phyloP scores from a whole-genome alignment of 106 monocot species.

The Phalaenopsis aphrodite region DNA sequence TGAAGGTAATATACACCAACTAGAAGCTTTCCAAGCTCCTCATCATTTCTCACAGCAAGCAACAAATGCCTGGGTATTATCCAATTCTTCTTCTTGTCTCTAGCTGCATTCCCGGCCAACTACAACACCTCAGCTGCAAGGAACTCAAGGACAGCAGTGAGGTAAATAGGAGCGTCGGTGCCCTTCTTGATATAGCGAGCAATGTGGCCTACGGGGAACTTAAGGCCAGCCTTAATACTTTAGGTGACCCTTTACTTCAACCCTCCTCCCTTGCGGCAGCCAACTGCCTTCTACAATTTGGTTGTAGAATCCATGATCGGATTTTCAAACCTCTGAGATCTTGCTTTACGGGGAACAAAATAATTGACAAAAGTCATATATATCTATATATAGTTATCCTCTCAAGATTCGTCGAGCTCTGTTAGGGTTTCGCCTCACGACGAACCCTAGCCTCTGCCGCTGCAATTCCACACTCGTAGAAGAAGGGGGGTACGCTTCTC shows the following conservation, averaged over 20 bases:
- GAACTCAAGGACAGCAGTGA: constrained; percentile 57
- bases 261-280: constrained; percentile 22
- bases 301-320: neutral
- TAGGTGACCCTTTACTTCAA: constrained; percentile 23
- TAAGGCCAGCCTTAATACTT: constrained; percentile 38
- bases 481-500: too few species aligned
- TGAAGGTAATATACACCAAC: too few species aligned
- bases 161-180: constrained; percentile 47
- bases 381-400: too few species aligned
- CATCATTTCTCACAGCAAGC: constrained; percentile 2
- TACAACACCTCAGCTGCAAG: constrained; percentile 35
- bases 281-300: constrained; percentile 28
- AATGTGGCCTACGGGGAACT: constrained; percentile 53
- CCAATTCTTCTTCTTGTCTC: too few species aligned
- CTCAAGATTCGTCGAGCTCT: too few species aligned
- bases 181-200: constrained; percentile 50
- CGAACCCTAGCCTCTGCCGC: too few species aligned
- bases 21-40: constrained; percentile 5
- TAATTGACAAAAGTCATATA: too few species aligned
- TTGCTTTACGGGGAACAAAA: too few species aligned
- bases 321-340: neutral
- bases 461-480: too few species aligned
- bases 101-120: constrained; percentile 18
- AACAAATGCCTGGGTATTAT: neutral
- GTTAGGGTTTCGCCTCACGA: too few species aligned